phyloP scores from a whole-genome alignment of 78 protist genomes.

The Emiliania huxleyi region DNA sequence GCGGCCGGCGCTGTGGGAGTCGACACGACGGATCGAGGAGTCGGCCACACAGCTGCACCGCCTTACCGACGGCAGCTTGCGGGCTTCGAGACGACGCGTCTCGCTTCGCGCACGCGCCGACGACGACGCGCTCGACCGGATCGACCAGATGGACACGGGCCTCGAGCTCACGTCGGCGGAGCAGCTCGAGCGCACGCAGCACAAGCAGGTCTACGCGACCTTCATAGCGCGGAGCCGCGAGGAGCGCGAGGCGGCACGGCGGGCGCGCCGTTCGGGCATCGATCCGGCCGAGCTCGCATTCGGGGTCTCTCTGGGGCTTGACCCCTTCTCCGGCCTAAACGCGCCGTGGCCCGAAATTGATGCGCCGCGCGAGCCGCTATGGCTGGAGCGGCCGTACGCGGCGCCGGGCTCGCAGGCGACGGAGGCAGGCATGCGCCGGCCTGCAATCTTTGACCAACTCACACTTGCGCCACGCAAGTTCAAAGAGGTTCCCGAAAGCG shows the following conservation, averaged over 20 bases:
- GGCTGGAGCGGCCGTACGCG: background rate
- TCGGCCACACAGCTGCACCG: background rate
- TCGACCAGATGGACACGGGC: background rate
- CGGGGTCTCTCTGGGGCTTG: background rate
- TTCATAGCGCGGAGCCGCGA: background rate
- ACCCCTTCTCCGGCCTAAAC: background rate
- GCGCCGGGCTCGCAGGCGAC: background rate
- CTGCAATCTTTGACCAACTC: background rate
- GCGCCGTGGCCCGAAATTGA: background rate
- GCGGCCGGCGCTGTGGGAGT: background rate
- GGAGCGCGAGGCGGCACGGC: background rate
- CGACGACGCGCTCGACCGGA: background rate
- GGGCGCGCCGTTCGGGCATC: background rate
- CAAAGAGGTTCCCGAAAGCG: background rate
- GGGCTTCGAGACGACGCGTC: background rate
- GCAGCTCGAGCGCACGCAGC: background rate
- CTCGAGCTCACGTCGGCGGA: background rate
- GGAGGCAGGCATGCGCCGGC: background rate
- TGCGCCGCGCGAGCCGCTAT: background rate
- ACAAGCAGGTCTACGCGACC: background rate
- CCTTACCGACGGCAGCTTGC: background rate
- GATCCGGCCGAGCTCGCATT: background rate
- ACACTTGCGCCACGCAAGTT: background rate
- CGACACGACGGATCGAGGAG: background rate
- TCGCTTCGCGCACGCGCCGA: background rate